Conservation (phyloP, 306 rosid species). For the Chamaecrista fasciculata region DNA sequence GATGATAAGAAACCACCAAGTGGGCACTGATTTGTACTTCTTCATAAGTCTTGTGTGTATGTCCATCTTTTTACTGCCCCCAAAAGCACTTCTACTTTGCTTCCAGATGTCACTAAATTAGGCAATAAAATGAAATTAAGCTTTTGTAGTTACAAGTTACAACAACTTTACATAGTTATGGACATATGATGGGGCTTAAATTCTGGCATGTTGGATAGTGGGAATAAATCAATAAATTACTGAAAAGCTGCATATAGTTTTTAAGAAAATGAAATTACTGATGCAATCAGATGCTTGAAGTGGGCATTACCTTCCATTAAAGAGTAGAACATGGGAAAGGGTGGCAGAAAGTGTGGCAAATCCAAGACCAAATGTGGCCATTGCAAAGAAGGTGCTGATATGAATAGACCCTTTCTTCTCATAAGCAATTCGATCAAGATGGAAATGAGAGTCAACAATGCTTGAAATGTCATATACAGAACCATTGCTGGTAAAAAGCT, state of each 20-base stretch:
- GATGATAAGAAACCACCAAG: slow-evolving; percentile 49
- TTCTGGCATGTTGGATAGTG: no score
- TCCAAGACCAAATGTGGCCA: slow-evolving; percentile 57
- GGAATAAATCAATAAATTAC: neutral
- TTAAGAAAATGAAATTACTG: neutral
- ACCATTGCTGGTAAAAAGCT: slow-evolving; percentile 46
- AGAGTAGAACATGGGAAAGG: slow-evolving; percentile 49
- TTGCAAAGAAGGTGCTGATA: slow-evolving; percentile 58
- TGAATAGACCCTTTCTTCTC: slow-evolving; percentile 38
- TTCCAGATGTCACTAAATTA: slow-evolving; percentile 38
- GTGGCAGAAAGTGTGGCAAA: slow-evolving; percentile 61
- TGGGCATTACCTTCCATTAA: slow-evolving; percentile 46
- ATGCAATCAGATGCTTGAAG: neutral
- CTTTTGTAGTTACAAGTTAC: neutral
- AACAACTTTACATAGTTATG: neutral
- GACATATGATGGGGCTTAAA: neutral
- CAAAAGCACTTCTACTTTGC: slow-evolving; percentile 41
- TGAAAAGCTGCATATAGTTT: neutral
- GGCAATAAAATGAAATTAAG: neutral
- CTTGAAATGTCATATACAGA: slow-evolving; percentile 31
- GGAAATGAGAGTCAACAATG: slow-evolving; percentile 44
- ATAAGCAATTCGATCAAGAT: slow-evolving; percentile 47
- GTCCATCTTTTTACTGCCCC: slow-evolving; percentile 35
- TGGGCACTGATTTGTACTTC: slow-evolving; percentile 51
- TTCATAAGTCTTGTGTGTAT: slow-evolving; percentile 56